phyloP scores from a whole-genome alignment of 164 flowering plant genomes.

The Amborella trichopoda region DNA sequence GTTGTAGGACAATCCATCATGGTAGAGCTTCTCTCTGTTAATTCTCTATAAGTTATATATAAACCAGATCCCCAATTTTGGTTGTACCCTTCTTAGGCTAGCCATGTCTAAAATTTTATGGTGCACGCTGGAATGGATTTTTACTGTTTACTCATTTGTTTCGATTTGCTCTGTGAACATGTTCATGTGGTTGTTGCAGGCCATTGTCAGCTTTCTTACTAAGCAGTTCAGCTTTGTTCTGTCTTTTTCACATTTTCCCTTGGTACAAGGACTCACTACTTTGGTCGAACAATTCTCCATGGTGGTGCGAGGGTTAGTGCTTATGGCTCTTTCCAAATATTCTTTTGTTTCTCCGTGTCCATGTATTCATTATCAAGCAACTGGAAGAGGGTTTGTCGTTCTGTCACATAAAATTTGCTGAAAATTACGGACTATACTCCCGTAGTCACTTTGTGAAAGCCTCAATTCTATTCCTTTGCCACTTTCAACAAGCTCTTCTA shows the following conservation, averaged over 20 bases:
- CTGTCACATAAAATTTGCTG: constrained; percentile 89
- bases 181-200: too few relatives aligned
- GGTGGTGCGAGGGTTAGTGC: constrained; percentile 91
- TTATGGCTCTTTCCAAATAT: background rate
- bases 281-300: constrained; percentile 97
- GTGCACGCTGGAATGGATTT: too few relatives aligned
- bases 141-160: too few relatives aligned
- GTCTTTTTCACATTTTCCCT: constrained; percentile 95
- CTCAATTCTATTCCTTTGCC: constrained; percentile 42
- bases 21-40: too few relatives aligned
- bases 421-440: constrained; percentile 91
- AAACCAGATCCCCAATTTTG: too few relatives aligned
- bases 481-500: too few relatives aligned
- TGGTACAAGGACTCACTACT: constrained; percentile 96
- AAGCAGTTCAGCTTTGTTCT: constrained; percentile 97
- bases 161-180: too few relatives aligned
- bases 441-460: constrained; percentile 99
- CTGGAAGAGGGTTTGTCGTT: constrained; percentile 97
- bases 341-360: background rate
- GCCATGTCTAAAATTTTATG: too few relatives aligned
- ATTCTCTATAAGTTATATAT: too few relatives aligned
- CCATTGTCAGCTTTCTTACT: constrained; percentile 83
- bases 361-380: constrained; percentile 98
- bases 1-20: too few relatives aligned
- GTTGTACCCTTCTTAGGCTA: too few relatives aligned